Evolutionary conservation across 2,329 filamentous ascomycete species (phyloP).

Genomic region (Apiospora aurea): DNA sequence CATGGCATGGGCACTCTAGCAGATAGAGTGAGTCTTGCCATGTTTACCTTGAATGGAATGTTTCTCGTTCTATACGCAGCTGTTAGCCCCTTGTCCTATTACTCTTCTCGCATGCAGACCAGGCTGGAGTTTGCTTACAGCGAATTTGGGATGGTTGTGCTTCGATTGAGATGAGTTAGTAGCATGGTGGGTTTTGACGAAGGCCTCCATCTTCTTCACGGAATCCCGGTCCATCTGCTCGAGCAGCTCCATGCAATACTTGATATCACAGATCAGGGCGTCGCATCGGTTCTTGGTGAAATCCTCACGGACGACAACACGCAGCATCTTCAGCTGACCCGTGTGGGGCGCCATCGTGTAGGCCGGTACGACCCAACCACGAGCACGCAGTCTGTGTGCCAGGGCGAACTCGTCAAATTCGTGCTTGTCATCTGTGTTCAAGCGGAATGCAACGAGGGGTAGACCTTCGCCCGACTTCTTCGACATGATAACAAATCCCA

Average conservation of each 20-base stretch:
- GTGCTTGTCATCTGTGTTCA: conserved; percentile 66
- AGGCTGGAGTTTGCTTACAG: conserved; percentile 47
- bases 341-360: conserved; percentile 97
- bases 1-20: conserved; percentile 55
- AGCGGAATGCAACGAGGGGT: conserved; percentile 88
- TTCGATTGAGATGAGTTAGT: conserved; percentile 59
- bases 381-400: conserved; percentile 84
- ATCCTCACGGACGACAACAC: conserved; percentile 91
- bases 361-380: conserved; percentile 92
- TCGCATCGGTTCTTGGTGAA: conserved; percentile 86
- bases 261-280: conserved; percentile 78
- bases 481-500: conserved; percentile 91
- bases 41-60: conserved; percentile 90
- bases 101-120: too few relatives aligned
- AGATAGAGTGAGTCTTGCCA: conserved; percentile 89
- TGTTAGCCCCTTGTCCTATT: conserved; percentile 24
- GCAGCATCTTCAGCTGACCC: conserved; percentile 84
- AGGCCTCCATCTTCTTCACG: conserved; percentile 73
- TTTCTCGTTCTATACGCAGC: conserved; percentile 66
- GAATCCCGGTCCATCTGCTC: conserved; percentile 76
- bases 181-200: conserved; percentile 61
- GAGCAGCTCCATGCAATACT: conserved; percentile 75
- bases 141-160: conserved; percentile 59
- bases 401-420: conserved; percentile 78
- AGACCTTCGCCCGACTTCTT: conserved; percentile 79